Evolutionary conservation across 1,284 basidiomycete genomes (phyloP).

Genomic region (Exobasidium cylindrosporum): DNA sequence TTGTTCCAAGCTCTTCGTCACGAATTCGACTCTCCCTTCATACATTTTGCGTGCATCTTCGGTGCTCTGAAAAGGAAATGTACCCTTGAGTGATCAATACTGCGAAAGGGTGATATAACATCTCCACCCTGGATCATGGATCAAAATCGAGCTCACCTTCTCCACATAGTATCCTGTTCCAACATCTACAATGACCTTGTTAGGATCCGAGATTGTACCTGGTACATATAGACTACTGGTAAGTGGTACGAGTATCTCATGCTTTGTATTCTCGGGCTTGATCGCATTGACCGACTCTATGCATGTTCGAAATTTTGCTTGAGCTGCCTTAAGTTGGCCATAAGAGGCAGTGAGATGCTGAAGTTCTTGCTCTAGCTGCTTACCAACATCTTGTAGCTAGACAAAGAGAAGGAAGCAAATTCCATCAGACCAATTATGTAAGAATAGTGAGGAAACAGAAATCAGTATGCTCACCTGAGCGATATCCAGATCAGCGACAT

Average conservation of each 20-base stretch:
- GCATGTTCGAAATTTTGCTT: constrained; percentile 85
- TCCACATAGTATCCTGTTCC: constrained; percentile 95
- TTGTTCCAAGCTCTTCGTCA: constrained; percentile 47
- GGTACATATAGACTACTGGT: constrained; percentile 94
- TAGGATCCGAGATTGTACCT: constrained; percentile 76
- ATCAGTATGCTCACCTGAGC: constrained; percentile 1
- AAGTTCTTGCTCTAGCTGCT: constrained; percentile 68
- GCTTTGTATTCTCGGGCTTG: constrained; percentile 70
- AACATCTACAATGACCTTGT: constrained; percentile 88
- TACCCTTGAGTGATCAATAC: background rate
- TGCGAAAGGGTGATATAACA: background rate
- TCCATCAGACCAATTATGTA: background rate
- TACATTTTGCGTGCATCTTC: constrained; percentile 46
- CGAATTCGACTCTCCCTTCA: constrained; percentile 43
- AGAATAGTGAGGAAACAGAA: background rate
- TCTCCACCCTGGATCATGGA: background rate
- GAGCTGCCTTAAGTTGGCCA: constrained; percentile 84
- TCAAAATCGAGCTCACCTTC: constrained; percentile 64
- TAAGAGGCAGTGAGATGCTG: constrained; percentile 88
- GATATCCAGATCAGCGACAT: constrained; percentile 5
- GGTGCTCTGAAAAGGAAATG: constrained; percentile 42
- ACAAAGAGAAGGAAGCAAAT: constrained; percentile 1
- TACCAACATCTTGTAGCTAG: constrained; percentile 48
- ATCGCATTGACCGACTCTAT: constrained; percentile 78
- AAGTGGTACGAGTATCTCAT: constrained; percentile 82